phyloP scores from a whole-genome alignment of 1,139 yeast species.

The Pichia sp. region DNA sequence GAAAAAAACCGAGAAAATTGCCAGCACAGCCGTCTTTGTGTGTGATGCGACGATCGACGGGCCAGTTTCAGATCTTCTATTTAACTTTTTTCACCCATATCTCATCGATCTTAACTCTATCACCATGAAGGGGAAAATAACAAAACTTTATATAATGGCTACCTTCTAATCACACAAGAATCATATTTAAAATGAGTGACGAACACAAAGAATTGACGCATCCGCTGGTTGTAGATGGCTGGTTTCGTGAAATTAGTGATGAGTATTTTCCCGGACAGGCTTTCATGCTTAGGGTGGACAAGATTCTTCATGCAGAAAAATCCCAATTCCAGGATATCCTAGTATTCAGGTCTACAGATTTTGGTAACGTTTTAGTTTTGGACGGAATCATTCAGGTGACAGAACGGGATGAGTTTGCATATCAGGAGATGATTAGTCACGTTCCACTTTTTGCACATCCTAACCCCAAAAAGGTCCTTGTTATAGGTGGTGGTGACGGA shows the following conservation, averaged over 20 bases:
- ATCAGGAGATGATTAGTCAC: slow-evolving; percentile 94
- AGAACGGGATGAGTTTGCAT: slow-evolving; percentile 90
- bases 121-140: too few relatives aligned
- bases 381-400: slow-evolving; percentile 92
- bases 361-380: slow-evolving; percentile 86
- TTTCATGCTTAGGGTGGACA: slow-evolving; percentile 76
- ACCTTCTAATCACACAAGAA: too few relatives aligned
- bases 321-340: slow-evolving; percentile 86
- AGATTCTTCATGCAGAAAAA: slow-evolving; percentile 73
- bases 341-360: slow-evolving; percentile 80
- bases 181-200: too few relatives aligned
- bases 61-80: too few relatives aligned
- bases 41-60: too few relatives aligned
- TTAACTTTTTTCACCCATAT: too few relatives aligned
- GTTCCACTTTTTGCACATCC: slow-evolving; percentile 87
- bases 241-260: slow-evolving; percentile 88
- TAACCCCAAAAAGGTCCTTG: slow-evolving; percentile 82
- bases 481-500: slow-evolving; percentile 96
- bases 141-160: too few relatives aligned
- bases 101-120: too few relatives aligned
- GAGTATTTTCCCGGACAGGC: slow-evolving; percentile 94
- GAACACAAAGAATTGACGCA: slow-evolving; percentile 22
- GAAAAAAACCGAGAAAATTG: neutral
- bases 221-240: slow-evolving; percentile 54
- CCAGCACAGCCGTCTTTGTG: too few relatives aligned